These are phyloP conservation scores for Daldinia caldariorum DNA, from an alignment of 495 filamentous ascomycete species.

Conservation along the genomic window DNA sequence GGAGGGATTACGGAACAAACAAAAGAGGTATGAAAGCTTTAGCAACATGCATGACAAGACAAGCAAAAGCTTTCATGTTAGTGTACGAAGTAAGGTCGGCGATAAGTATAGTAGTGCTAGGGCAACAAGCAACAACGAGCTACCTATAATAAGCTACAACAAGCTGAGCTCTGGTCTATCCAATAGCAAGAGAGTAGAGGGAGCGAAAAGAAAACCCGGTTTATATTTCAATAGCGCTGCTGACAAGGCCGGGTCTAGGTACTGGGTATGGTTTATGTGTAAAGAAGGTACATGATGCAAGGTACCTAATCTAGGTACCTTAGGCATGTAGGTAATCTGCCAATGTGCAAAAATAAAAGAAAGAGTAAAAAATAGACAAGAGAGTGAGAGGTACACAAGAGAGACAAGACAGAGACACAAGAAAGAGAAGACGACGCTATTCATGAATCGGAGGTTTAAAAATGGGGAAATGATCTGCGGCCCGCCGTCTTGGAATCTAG, in stretches of 20 bases:
- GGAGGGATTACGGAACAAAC: background rate
- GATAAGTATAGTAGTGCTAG: conserved; percentile 36
- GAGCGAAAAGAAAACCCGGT: conserved; percentile 14
- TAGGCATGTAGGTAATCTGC: no score
- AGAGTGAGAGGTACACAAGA: background rate
- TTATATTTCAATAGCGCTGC: conserved; percentile 35
- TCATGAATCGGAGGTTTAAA: conserved; percentile 10
- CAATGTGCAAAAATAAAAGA: no score
- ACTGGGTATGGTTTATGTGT: no score
- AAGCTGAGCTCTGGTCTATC: conserved; percentile 23
- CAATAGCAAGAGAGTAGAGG: conserved; percentile 16
- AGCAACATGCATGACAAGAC: conserved; percentile 23
- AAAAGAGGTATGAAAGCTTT: conserved; percentile 12
- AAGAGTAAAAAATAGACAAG: no score
- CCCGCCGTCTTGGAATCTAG: conserved; percentile 26
- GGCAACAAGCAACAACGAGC: background rate
- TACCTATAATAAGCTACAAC: no score
- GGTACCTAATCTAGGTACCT: no score
- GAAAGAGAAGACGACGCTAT: conserved; percentile 6
- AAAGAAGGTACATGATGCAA: no score
- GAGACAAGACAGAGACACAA: background rate
- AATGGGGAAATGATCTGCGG: conserved; percentile 37
- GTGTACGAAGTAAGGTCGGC: conserved; percentile 24
- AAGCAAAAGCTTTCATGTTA: conserved; percentile 4
- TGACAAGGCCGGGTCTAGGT: background rate